Base-by-base conservation (phyloP, 192 early-diverging fungal species). In the Podochytrium sp. region DNA sequence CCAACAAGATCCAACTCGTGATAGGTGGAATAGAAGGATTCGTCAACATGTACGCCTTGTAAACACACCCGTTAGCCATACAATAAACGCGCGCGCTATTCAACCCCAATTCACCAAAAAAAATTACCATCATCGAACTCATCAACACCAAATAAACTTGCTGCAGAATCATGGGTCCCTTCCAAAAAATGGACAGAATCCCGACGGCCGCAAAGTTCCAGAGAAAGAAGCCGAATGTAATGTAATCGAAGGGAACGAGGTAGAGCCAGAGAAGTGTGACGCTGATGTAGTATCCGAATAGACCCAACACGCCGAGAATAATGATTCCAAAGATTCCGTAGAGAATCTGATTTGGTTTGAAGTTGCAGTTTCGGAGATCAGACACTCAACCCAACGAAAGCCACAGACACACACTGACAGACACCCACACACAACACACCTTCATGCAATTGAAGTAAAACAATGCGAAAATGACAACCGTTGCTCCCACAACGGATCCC, bases 1-100 rank as follows among this genome's bases (percentile, higher is more conserved):
- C 92, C 43, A 95, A 71, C 35, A 95, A 75, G 52, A 94, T 91
- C 94, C 94, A 95, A 3, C 92, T 92, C 1, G 92, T 93, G 81
- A 92, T 85, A n/a, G 80, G 76, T 29, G 90, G 83, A 33, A 91
- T 82, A 14, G 85, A 84, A 30, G 91, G 89, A 41, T 71, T 71
- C 4, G 69, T 71, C 37, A 94, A 70, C 30, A 90, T 88, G 66
- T 88, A 93, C 12, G 93, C 92, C 90, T 90, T 71, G 3, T 57
- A 47, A 42, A 55, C 20, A 55, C 23, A 55, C 12, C 30, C 52
- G 5, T 20, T 29, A 55, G 7, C 0, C 20, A 55, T 27, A 6
- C 7, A 20, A 55, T 10, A 55, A 7, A 55, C n/a, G 32, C 34
- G 23, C 27, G n/a, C 12, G 3, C 37, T 6, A 1, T 23, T 3